Base-by-base conservation (phyloP, 2,329 filamentous ascomycete species). In the Xylariaceae sp. region DNA sequence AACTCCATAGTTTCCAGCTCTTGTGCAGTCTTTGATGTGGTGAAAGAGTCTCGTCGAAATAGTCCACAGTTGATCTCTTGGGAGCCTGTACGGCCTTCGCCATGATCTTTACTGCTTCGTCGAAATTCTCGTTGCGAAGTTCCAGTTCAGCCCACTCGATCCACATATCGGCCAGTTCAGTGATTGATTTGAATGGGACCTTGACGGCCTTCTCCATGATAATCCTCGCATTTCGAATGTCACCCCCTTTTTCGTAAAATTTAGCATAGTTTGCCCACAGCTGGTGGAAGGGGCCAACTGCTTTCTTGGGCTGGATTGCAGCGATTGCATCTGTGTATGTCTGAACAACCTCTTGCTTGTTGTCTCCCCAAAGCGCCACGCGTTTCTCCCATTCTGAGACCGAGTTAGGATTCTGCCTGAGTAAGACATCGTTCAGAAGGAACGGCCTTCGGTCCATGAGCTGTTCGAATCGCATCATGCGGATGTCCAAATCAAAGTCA, bases 141-240 rank as follows among this genome's bases (percentile, higher is more conserved):
- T 99, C 95, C 89, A 99, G 91, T 74, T 99, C 93, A 1, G 96
- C 93, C 93, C 95, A 99, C 75, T 96, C 92, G 62, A 96, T 96
- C 95, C 95, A 99, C 83, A 95, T 96, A 69, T 99, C 95, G 19
- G 95, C 95, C 55, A 99, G 81, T 74, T 99, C 95, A 26, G 90
- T 87, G n/a, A 99, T 93, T 0, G 93, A 96, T 70, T 96, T 98
- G 81, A 96, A 99, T 0, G 93, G 93, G 1, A 99, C 95, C 71
- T 97, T 98, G 70, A 96, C 90, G 14, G 93, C 93, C 75, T 98
- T 99, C 73, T 98, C 93, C 84, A 98, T 90, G 68, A 99, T 98
- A 59, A 96, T 82, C 29, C 95, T 85, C 40, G 95, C 93, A 63
- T 88, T 96, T 50, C 86, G 82, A 40, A 98, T 70, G 71, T 98